Evolutionary conservation across 257 asterid species (phyloP), one percentile per base, ranked within the genome.

Genomic region (Apocynum venetum): DNA sequence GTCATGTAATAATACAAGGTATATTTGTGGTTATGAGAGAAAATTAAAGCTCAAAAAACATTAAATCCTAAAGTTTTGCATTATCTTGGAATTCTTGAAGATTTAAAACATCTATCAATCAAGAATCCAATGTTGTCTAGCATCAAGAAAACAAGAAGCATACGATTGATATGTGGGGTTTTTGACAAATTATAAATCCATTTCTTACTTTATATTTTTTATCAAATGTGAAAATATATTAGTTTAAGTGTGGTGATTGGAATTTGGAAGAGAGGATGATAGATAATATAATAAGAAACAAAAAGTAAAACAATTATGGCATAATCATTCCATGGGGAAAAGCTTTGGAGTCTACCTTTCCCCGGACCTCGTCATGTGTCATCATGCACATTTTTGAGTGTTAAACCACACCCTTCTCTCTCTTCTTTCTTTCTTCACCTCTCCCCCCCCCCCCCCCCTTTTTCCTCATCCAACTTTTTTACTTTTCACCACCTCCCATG

Each of bases 291-390:
- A 51, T 63, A 36, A 85, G 76, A 84, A 81, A 80, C 75, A 82
- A 83, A 89, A 87, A 85, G 92, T 80, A 83, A 81, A 82, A 85
- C 89, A 93, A 93, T 91, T 89, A 93, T 93, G 91, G 92, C 87
- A 87, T 91, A 89, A 93, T 93, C 96, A 91, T 93, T 89, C 89
- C 90, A 86, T 84, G 87, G 85, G 77, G 87, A 89, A 91, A 89
- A 86, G 87, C 85, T 78, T 76, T 79, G 73, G 75, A 49, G 80
- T 80, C 84, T 79, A 76, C 80, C 84, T 84, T 91, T 88, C 83
- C 73, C 83, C 56, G 77, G 79, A 74, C 89, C 90, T 83, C 89
- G 88, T 87, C 84, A 88, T 88, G 80, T 84, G 93, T 92, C 97
- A 92, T 85, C 85, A 86, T 91, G 84, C 96, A 89, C 89, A 84